Evolutionary conservation across 495 filamentous ascomycete genomes (phyloP).

Genomic region (Penicillium herquei): DNA sequence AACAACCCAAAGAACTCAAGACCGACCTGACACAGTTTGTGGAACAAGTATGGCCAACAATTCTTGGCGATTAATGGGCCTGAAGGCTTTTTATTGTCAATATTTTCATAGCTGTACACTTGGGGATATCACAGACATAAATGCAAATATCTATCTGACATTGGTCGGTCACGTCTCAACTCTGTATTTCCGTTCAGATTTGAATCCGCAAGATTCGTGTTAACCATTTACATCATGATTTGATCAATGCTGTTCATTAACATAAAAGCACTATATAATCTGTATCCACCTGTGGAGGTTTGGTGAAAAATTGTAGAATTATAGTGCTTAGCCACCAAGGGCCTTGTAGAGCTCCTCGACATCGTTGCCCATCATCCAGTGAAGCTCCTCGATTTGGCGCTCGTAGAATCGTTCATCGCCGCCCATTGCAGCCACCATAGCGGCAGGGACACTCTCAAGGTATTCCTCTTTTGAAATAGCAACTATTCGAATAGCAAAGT

Average conservation of each 20-base stretch:
- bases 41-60: slow-evolving; percentile 36
- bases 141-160: no score
- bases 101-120: neutral
- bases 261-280: no score
- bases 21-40: slow-evolving; percentile 59
- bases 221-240: no score
- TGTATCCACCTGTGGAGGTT: no score
- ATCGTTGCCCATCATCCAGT: slow-evolving; percentile 9
- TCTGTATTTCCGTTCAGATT: no score
- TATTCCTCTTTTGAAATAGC: slow-evolving; percentile 12
- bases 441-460: neutral
- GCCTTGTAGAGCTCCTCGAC: slow-evolving; percentile 8
- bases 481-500: neutral
- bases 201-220: no score
- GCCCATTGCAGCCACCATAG: slow-evolving; percentile 3
- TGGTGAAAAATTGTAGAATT: neutral
- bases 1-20: slow-evolving; percentile 53
- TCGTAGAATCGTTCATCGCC: slow-evolving; percentile 8
- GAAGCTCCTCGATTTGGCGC: slow-evolving; percentile 6
- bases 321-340: slow-evolving; percentile 3
- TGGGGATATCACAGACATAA: no score
- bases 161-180: no score
- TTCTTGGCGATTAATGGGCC: neutral
- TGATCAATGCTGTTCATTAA: no score
- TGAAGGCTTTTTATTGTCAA: neutral